Evolutionary conservation across 805 yeast genomes (phyloP), one percentile per base, ranked within the genome.

Genomic region (Dipodascus albidus): DNA sequence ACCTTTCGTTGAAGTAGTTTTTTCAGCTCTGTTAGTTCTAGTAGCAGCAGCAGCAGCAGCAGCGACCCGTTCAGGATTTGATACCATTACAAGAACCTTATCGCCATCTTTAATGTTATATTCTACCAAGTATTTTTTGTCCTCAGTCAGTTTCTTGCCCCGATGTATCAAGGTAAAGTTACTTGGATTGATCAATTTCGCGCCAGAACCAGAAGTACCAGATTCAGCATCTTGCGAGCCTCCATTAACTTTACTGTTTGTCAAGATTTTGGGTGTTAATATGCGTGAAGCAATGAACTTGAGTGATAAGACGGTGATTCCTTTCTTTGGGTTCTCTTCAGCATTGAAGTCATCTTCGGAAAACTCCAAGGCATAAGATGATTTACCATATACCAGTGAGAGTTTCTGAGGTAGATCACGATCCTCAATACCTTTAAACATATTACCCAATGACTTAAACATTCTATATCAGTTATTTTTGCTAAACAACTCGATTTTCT

Each of bases 1-100:
- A 38, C 20, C 6, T 38, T 38, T 17, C 14, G 44, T 6, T 31
- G 9, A 9, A 31, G 38, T 9, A 11, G 9, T 38, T 8, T 14
- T 14, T 14, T 38, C 20, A 38, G 14, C 6, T 14, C n/a, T 38
- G 44, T 11, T n/a, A 6, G 20, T 6, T 17, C 44, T 14, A 4
- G 44, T 38, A n/a, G 44, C 44, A n/a, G 44, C 44, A n/a, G 44
- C 44, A n/a, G 44, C 44, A 6, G 44, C 44, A 6, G 44, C 44
- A n/a, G 44, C 44, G n/a, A 38, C 44, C n/a, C 44, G 9, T 38
- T 38, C 44, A n/a, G 44, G 44, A 38, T 38, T 17, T n/a, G 44
- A 38, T 11, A 38, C 49, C 49, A 47, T 22, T n/a, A 47, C 49
- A 11, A 47, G 49, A 23, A 47, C 22, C 22, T 47, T 47, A 47